These are phyloP conservation scores for Aspergillus pseudoglaucus DNA, from an alignment of 2,329 filamentous ascomycete genomes.

Conservation along the genomic window DNA sequence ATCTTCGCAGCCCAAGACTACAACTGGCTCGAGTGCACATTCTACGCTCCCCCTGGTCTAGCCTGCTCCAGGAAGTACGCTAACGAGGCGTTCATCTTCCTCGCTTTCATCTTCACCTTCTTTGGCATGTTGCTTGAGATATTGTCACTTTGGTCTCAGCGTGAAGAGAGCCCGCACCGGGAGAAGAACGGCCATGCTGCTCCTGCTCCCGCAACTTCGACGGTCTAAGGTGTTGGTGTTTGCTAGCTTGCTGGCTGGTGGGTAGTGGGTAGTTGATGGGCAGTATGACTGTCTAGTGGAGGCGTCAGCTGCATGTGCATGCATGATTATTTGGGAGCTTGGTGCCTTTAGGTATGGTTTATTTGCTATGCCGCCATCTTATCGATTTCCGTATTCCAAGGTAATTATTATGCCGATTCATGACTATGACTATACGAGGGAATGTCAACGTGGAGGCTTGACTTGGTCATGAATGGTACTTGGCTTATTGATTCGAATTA, in stretches of 20 bases:
- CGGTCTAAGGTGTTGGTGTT: background rate
- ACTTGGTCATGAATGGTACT: too few relatives aligned
- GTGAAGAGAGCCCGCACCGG: slow-evolving; percentile 14
- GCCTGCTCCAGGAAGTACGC: slow-evolving; percentile 34
- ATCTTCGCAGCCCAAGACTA: slow-evolving; percentile 45
- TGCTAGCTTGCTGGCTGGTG: background rate
- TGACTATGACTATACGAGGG: too few relatives aligned
- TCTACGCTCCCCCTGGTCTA: slow-evolving; percentile 25
- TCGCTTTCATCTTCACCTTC: slow-evolving; percentile 41
- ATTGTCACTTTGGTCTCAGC: slow-evolving; percentile 28
- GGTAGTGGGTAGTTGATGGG: too few relatives aligned
- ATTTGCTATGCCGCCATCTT: background rate
- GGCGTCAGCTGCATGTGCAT: background rate
- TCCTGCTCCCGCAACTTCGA: background rate
- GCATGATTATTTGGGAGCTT: too few relatives aligned
- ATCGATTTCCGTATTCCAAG: too few relatives aligned
- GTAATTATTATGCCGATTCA: too few relatives aligned
- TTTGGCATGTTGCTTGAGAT: slow-evolving; percentile 34
- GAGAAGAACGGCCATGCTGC: slow-evolving; percentile 20
- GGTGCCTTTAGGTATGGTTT: background rate
- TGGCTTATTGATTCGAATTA: background rate
- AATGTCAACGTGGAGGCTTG: background rate
- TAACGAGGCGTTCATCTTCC: slow-evolving; percentile 40
- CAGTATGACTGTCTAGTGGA: background rate
- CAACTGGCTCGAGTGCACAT: slow-evolving; percentile 23